Conservation (phyloP, 805 yeast genomes). For the Sugiyamaella americana region DNA sequence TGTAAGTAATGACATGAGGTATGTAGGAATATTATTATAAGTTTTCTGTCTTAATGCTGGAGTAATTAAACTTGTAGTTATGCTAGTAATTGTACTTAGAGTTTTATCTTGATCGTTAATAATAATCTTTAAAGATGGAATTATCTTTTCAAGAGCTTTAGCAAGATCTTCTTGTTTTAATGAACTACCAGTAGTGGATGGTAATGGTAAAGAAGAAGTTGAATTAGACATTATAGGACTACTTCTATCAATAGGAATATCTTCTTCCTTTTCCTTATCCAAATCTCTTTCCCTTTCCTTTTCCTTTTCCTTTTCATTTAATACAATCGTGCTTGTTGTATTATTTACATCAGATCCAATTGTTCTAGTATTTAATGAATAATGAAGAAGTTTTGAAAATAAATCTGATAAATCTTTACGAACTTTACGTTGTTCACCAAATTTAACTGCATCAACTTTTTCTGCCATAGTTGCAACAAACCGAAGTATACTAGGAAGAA, state of each 20-base stretch:
- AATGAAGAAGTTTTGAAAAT: conserved; percentile 33
- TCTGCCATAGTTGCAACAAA: conserved; percentile 47
- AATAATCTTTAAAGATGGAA: conserved; percentile 38
- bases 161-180: conserved; percentile 39
- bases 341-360: neutral
- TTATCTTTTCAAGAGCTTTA: conserved; percentile 36
- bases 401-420: conserved; percentile 52
- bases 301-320: neutral
- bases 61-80: conserved; percentile 47
- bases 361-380: conserved; percentile 16
- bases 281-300: too few species aligned
- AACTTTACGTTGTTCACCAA: conserved; percentile 55
- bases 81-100: conserved; percentile 41
- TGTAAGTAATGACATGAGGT: conserved; percentile 6
- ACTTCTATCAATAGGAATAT: neutral
- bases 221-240: neutral
- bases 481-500: conserved; percentile 49
- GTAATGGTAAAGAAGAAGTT: neutral
- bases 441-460: conserved; percentile 53
- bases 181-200: neutral
- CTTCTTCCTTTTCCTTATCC: neutral
- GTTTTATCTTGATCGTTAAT: conserved; percentile 59
- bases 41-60: conserved; percentile 47
- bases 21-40: conserved; percentile 7
- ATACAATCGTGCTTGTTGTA: neutral